Evolutionary conservation across 208 protist genomes (phyloP).

Genomic region (Leishmania arabica): DNA sequence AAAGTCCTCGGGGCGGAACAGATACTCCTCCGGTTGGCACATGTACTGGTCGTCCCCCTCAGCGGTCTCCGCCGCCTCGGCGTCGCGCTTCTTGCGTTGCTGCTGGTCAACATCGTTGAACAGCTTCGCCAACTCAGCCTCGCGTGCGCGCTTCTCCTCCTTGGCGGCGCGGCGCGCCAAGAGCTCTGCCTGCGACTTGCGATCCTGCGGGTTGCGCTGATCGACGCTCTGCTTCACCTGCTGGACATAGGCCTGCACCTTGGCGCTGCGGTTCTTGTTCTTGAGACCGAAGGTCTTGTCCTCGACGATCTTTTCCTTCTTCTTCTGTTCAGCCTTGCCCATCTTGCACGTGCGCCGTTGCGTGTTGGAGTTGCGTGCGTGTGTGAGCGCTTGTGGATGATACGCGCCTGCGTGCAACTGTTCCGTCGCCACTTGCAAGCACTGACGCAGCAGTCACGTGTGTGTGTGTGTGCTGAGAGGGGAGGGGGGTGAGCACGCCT

Average conservation of each 20-base stretch:
- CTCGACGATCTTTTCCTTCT: conserved; percentile 90
- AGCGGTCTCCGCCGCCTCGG: conserved; percentile 23
- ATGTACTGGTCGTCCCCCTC: conserved; percentile 52
- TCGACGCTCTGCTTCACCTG: conserved; percentile 69
- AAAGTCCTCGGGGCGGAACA: conserved; percentile 90
- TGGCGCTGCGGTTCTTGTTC: conserved; percentile 92
- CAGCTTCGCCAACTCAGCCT: conserved; percentile 84
- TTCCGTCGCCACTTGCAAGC: neutral
- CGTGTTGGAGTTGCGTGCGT: neutral
- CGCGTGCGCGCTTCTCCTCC: conserved; percentile 77
- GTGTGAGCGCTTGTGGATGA: neutral
- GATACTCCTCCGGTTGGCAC: conserved; percentile 82
- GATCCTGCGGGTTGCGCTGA: conserved; percentile 62
- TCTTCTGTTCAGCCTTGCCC: conserved; percentile 82
- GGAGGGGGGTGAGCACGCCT: neutral
- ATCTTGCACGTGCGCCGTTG: neutral
- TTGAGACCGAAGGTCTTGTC: conserved; percentile 94
- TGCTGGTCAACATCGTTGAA: conserved; percentile 69
- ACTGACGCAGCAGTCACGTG: neutral
- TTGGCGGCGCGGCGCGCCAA: conserved; percentile 68
- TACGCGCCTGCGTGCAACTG: too few species aligned
- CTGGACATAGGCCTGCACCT: conserved; percentile 91
- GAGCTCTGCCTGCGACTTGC: conserved; percentile 66
- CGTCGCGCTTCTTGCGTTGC: conserved; percentile 28
- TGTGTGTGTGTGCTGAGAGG: neutral